A percentile compares a stretch with the other conserved stretches of the same genome.
Evolutionary conservation across 2,329 filamentous ascomycete genomes (phyloP).

Genomic region (Microdochium paspali): DNA sequence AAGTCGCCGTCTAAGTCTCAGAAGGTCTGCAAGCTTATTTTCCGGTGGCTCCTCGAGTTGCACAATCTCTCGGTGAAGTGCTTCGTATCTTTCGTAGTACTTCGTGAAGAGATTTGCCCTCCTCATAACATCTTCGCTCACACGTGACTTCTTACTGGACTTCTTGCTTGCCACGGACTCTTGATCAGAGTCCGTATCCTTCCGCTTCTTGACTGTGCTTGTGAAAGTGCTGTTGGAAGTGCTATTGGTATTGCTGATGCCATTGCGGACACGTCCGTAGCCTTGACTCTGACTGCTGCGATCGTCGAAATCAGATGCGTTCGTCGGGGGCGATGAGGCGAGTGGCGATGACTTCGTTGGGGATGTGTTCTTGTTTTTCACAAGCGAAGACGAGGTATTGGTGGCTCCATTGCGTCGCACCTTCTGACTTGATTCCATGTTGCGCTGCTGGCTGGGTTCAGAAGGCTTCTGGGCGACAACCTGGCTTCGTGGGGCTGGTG

Average conservation of each 20-base stretch:
- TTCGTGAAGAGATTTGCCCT: slow-evolving; percentile 46
- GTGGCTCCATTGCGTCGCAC: slow-evolving; percentile 26
- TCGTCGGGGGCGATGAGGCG: slow-evolving; percentile 56
- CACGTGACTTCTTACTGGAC: slow-evolving; percentile 27
- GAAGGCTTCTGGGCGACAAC: slow-evolving; percentile 9
- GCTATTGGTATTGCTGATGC: slow-evolving; percentile 8
- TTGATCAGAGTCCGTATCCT: slow-evolving; percentile 19
- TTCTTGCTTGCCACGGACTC: slow-evolving; percentile 25
- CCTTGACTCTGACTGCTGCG: slow-evolving; percentile 13
- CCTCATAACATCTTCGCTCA: slow-evolving; percentile 38
- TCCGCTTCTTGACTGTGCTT: slow-evolving; percentile 33
- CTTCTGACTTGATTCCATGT: slow-evolving; percentile 38
- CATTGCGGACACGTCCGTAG: background rate
- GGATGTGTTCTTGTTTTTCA: slow-evolving; percentile 44
- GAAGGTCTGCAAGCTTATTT: slow-evolving; percentile 38
- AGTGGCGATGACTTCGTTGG: slow-evolving; percentile 55
- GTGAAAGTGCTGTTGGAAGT: slow-evolving; percentile 12
- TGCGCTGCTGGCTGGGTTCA: slow-evolving; percentile 29
- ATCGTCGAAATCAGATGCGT: slow-evolving; percentile 50
- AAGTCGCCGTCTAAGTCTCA: slow-evolving; percentile 45
- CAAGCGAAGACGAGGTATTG: slow-evolving; percentile 28
- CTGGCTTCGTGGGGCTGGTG: slow-evolving; percentile 3
- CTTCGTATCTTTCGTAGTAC: slow-evolving; percentile 47
- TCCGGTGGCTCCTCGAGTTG: slow-evolving; percentile 38
- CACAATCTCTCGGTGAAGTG: slow-evolving; percentile 45